Evolutionary conservation across 2,329 filamentous ascomycete genomes (phyloP).

Genomic region (Allantophomopsis lycopodina): DNA sequence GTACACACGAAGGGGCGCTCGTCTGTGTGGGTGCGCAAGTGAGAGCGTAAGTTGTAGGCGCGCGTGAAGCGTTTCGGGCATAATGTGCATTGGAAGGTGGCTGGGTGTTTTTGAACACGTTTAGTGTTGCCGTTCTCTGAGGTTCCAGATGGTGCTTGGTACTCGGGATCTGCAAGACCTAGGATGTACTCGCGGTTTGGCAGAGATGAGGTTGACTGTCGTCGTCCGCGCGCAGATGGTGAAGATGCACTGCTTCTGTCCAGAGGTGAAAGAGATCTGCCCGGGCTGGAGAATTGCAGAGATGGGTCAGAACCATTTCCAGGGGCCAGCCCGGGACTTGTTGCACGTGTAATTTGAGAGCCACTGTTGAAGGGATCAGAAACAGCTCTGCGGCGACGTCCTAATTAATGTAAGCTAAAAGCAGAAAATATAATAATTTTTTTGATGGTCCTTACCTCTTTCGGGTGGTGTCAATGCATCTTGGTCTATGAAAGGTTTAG

Average conservation of each 20-base stretch:
- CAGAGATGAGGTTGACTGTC: slow-evolving; percentile 47
- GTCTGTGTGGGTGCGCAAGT: slow-evolving; percentile 91
- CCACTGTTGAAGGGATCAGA: slow-evolving; percentile 18
- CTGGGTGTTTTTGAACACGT: slow-evolving; percentile 92
- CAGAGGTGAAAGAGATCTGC: slow-evolving; percentile 44
- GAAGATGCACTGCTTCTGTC: slow-evolving; percentile 35
- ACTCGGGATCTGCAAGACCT: slow-evolving; percentile 77
- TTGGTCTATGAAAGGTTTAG: slow-evolving; percentile 50
- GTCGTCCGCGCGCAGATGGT: slow-evolving; percentile 24
- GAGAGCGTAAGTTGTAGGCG: slow-evolving; percentile 91
- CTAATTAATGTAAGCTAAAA: slow-evolving; percentile 10
- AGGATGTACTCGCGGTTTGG: slow-evolving; percentile 66
- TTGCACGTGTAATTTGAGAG: slow-evolving; percentile 28
- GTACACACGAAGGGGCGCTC: slow-evolving; percentile 96
- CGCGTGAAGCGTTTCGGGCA: slow-evolving; percentile 95
- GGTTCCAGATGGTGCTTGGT: slow-evolving; percentile 48
- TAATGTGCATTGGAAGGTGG: slow-evolving; percentile 86
- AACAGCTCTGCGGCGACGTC: slow-evolving; percentile 19
- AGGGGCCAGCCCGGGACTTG: slow-evolving; percentile 38
- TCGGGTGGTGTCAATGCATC: slow-evolving; percentile 79
- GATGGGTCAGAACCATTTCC: slow-evolving; percentile 32
- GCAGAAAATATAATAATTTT: too few species aligned
- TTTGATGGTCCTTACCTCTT: slow-evolving; percentile 32
- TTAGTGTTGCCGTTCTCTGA: slow-evolving; percentile 48
- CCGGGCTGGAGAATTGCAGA: slow-evolving; percentile 28